Evolutionary conservation across 1,139 yeast species (phyloP).

Genomic region (Pichia kudriavzevii): DNA sequence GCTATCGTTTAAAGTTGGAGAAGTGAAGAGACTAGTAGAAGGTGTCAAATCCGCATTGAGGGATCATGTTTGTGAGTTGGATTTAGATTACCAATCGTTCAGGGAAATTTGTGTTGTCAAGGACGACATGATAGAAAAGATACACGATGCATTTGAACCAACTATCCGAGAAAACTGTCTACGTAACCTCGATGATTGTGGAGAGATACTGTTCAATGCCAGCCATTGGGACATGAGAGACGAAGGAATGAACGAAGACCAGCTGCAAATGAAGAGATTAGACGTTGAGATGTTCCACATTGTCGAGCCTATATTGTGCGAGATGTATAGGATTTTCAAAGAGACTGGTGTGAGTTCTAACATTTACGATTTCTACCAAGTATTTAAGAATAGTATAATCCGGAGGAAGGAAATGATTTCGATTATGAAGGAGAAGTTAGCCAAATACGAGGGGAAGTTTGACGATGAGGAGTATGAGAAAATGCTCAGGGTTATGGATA

Average conservation of each 20-base stretch:
- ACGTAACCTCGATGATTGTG: conserved; percentile 31
- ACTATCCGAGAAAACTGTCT: conserved; percentile 32
- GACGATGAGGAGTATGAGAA: conserved; percentile 4
- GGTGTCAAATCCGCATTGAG: conserved; percentile 14
- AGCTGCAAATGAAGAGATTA: conserved; percentile 2
- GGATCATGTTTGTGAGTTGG: conserved; percentile 19
- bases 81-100: conserved; percentile 23
- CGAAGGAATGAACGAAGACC: conserved; percentile 13
- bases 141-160: conserved; percentile 33
- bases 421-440: conserved; percentile 27
- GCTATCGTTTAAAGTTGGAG: background rate
- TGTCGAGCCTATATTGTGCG: conserved; percentile 47
- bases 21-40: conserved; percentile 10
- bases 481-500: conserved; percentile 7
- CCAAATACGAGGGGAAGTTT: conserved; percentile 7
- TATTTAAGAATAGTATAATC: conserved; percentile 51
- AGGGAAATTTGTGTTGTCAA: conserved; percentile 26
- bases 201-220: conserved; percentile 25
- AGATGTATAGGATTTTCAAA: conserved; percentile 61
- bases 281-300: conserved; percentile 20
- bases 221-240: conserved; percentile 20
- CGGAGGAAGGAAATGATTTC: conserved; percentile 33
- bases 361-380: conserved; percentile 67
- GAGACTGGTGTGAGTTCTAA: conserved; percentile 75
- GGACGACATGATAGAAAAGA: conserved; percentile 11